A percentile compares a stretch with the other conserved stretches of the same genome.
Evolutionary conservation across 2,329 filamentous ascomycete species (phyloP).

Genomic region (Colletotrichum phormii): DNA sequence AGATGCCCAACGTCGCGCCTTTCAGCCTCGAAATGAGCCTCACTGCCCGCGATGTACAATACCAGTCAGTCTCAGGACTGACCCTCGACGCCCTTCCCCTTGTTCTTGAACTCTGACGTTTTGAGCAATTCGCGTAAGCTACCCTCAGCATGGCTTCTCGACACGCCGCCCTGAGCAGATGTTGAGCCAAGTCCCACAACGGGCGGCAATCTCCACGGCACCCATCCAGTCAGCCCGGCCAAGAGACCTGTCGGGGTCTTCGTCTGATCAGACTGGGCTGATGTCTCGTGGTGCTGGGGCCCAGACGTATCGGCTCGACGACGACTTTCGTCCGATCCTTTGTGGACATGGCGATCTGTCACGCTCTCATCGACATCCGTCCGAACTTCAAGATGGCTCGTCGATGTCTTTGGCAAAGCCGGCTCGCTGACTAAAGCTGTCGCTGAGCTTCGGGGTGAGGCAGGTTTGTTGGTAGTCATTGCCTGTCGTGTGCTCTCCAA

Average conservation of each 20-base stretch:
- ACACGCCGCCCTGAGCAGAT: constrained; percentile 40
- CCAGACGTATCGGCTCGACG: constrained; percentile 40
- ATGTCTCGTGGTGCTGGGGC: constrained; percentile 43
- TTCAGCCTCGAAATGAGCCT: not conserved
- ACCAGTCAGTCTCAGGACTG: constrained; percentile 6
- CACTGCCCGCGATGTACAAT: not conserved
- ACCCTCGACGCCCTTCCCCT: constrained; percentile 48
- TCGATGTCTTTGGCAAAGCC: constrained; percentile 68
- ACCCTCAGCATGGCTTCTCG: constrained; percentile 64
- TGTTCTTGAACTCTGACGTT: constrained; percentile 43
- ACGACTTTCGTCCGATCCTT: constrained; percentile 28
- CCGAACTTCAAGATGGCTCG: constrained; percentile 60
- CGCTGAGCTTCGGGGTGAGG: constrained; percentile 49
- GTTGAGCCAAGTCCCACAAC: constrained; percentile 37
- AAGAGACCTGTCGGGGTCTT: constrained; percentile 43
- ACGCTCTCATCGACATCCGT: constrained; percentile 45
- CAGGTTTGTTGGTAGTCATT: constrained; percentile 41
- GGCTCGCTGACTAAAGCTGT: constrained; percentile 64
- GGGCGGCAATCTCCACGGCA: constrained; percentile 55
- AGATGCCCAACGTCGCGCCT: not conserved
- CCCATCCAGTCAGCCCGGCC: constrained; percentile 57
- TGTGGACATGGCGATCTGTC: constrained; percentile 34
- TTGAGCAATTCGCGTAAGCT: constrained; percentile 66
- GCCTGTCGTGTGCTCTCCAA: constrained; percentile 50
- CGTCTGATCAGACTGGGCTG: constrained; percentile 39